A percentile compares a stretch with the other conserved stretches of the same genome.
These are phyloP conservation scores for Kockiozyma suomiensis DNA, from an alignment of 805 yeast genomes.

Conservation along the genomic window DNA sequence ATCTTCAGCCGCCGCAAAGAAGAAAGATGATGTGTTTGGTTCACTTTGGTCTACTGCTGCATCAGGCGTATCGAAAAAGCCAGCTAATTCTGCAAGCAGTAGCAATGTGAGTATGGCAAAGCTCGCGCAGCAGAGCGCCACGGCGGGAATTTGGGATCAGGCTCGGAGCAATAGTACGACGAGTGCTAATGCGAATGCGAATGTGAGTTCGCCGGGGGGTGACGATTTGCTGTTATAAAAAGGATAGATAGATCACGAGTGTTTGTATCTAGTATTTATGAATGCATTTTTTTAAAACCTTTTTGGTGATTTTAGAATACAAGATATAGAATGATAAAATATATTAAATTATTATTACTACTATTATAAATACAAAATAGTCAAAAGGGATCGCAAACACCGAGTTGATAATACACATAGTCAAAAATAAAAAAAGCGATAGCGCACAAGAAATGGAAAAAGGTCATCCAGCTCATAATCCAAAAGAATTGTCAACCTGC, in stretches of 20 bases:
- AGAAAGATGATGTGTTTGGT: constrained; percentile 45
- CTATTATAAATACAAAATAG: not conserved
- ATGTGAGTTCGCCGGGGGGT: not conserved
- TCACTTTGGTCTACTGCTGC: constrained; percentile 45
- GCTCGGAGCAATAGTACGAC: constrained; percentile 19
- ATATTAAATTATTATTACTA: not conserved
- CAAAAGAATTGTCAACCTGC: too few relatives aligned
- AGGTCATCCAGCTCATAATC: not conserved
- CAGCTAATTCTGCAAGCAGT: not conserved
- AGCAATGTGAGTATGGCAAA: constrained; percentile 32
- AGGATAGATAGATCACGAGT: not conserved
- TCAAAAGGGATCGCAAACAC: not conserved
- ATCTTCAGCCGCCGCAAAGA: constrained; percentile 9
- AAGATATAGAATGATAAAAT: too few relatives aligned
- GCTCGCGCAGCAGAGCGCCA: constrained; percentile 40
- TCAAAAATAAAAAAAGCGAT: not conserved
- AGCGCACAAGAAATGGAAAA: not conserved
- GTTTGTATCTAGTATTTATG: not conserved
- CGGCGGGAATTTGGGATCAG: constrained; percentile 39
- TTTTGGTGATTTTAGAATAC: too few relatives aligned
- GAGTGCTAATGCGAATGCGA: not conserved
- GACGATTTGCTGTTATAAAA: constrained; percentile 15
- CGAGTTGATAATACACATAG: not conserved
- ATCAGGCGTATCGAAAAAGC: constrained; percentile 33
- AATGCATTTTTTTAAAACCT: not conserved